phyloP scores from a whole-genome alignment of 306 rosid genomes.

The peach (Prunus persica) region Prunus_persica_NCBIv2 NC_034010.1:22165501-22166000 shows the following conservation, averaged over 20 bases:
- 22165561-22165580: conserved; percentile 65
- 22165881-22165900: conserved; percentile 76
- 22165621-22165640: conserved; percentile 53
- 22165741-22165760: conserved; percentile 69
- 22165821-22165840: conserved; percentile 99
- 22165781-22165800: conserved; percentile 83
- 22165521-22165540: conserved; percentile 76
- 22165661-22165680: conserved; percentile 48
- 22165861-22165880: conserved; percentile 97
- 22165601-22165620: conserved; percentile 55
- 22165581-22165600: conserved; percentile 52
- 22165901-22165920: conserved; percentile 10
- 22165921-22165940: not conserved
- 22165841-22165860: conserved; percentile 99
- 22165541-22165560: conserved; percentile 59
- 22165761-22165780: conserved; percentile 74
- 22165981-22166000: not conserved
- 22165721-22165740: conserved; percentile 64
- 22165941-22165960: not conserved
- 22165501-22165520: conserved; percentile 91
- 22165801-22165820: conserved; percentile 94
- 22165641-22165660: conserved; percentile 56
- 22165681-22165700: conserved; percentile 55
- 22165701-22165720: conserved; percentile 62
- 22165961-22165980: not conserved